phyloP scores from a whole-genome alignment of 345 rosid species.

The Cardamine resedifolia region DNA sequence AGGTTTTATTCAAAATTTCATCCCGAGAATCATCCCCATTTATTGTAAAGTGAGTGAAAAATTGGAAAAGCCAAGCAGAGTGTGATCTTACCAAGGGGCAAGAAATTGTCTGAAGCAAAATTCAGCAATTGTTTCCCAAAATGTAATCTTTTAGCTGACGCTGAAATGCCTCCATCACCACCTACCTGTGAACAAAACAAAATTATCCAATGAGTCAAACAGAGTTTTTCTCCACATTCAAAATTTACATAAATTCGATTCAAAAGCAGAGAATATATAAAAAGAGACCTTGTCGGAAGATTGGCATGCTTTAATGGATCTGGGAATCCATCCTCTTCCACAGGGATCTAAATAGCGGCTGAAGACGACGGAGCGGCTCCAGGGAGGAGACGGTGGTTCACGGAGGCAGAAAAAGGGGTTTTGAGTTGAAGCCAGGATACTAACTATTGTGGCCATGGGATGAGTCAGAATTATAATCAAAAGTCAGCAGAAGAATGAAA shows the following conservation, averaged over 20 bases:
- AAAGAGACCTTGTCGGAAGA: slow-evolving; percentile 53
- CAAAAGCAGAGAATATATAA: too few species aligned
- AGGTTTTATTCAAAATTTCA: too few species aligned
- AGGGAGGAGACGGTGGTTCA: slow-evolving; percentile 5
- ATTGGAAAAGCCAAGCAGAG: background rate
- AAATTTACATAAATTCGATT: too few species aligned
- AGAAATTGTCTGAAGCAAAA: slow-evolving; percentile 63
- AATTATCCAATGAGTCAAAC: background rate
- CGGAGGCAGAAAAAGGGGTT: slow-evolving; percentile 4
- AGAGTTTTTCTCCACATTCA: too few species aligned
- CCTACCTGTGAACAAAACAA: slow-evolving; percentile 41
- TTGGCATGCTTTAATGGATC: slow-evolving; percentile 46
- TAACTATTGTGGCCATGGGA: slow-evolving; percentile 22
- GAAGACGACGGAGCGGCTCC: slow-evolving; percentile 21
- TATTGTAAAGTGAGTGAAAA: background rate
- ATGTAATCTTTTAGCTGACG: slow-evolving; percentile 26
- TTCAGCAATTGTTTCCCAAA: slow-evolving; percentile 52
- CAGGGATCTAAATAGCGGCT: slow-evolving; percentile 32
- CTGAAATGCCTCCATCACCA: slow-evolving; percentile 33
- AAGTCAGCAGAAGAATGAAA: background rate
- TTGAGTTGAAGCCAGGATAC: slow-evolving; percentile 19
- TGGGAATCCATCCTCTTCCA: slow-evolving; percentile 29
- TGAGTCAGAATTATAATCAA: background rate
- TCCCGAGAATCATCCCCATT: too few species aligned
- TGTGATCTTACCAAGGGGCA: slow-evolving; percentile 76